These are phyloP conservation scores for Graphilbum sp. DNA, from an alignment of 2,329 filamentous ascomycete genomes.

Conservation along the genomic window DNA sequence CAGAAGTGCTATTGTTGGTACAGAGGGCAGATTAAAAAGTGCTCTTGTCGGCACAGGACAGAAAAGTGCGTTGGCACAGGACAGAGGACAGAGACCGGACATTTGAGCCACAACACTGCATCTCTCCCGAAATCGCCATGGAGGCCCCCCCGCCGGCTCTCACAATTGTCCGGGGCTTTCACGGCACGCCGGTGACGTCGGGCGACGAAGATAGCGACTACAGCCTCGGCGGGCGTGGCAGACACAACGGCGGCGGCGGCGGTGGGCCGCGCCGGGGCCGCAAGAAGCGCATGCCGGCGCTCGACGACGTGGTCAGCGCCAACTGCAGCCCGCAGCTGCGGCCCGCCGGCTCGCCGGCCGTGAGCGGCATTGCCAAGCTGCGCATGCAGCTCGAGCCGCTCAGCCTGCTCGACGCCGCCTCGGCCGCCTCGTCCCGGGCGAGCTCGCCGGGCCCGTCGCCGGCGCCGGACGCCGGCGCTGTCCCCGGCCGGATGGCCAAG, in stretches of 20 bases:
- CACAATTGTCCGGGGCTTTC: slow-evolving; percentile 40
- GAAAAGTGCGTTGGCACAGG: no score
- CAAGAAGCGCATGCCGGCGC: slow-evolving; percentile 21
- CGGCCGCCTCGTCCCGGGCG: slow-evolving; percentile 27
- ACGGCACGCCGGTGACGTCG: slow-evolving; percentile 34
- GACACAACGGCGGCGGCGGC: slow-evolving; percentile 14
- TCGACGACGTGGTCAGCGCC: slow-evolving; percentile 43
- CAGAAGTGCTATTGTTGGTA: no score
- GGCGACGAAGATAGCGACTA: slow-evolving; percentile 42
- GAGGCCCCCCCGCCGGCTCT: slow-evolving; percentile 30
- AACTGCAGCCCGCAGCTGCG: slow-evolving; percentile 44
- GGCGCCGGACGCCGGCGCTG: no score
- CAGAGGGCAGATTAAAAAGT: no score
- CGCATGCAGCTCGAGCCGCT: slow-evolving; percentile 69
- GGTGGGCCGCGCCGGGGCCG: slow-evolving; percentile 18
- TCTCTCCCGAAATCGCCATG: no score
- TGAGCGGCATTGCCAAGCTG: slow-evolving; percentile 67
- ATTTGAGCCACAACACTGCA: no score
- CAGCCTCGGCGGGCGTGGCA: slow-evolving; percentile 15
- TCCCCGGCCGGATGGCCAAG: no score
- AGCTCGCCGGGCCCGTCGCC: slow-evolving; percentile 18
- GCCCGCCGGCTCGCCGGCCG: slow-evolving; percentile 32
- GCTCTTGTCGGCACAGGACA: no score
- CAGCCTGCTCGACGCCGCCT: slow-evolving; percentile 43
- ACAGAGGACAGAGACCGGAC: no score